Conservation (phyloP, 345 rosid species). For the Rhodamnia rubescens region DNA sequence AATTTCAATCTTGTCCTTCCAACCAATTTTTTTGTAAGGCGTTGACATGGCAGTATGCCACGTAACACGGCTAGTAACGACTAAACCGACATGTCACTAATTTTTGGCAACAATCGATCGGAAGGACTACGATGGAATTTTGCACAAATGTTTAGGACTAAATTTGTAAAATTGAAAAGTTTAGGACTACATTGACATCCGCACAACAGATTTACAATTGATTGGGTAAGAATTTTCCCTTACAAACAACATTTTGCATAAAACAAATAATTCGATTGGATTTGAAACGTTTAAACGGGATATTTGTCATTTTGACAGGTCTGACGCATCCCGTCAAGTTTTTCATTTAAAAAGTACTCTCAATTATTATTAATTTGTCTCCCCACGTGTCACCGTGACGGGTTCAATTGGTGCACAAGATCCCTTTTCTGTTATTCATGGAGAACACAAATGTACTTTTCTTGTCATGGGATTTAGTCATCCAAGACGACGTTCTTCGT, state of each 20-base stretch:
- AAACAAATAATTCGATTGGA: background rate
- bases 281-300: background rate
- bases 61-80: rapidly evolving
- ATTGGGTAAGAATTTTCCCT: background rate
- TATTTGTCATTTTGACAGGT: background rate
- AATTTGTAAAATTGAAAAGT: background rate
- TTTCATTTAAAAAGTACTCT: background rate
- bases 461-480: background rate
- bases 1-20: background rate
- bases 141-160: background rate
- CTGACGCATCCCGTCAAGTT: rapidly evolving
- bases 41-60: background rate
- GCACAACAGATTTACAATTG: background rate
- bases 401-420: background rate
- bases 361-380: background rate
- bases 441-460: background rate
- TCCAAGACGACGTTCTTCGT: background rate
- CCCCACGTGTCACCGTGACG: background rate
- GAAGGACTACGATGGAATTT: background rate
- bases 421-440: background rate
- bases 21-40: background rate
- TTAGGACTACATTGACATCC: background rate
- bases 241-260: background rate
- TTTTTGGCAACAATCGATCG: rapidly evolving
- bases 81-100: rapidly evolving